Conservation (phyloP, 257 asterid genomes). For the Nicotiana undulata region DNA sequence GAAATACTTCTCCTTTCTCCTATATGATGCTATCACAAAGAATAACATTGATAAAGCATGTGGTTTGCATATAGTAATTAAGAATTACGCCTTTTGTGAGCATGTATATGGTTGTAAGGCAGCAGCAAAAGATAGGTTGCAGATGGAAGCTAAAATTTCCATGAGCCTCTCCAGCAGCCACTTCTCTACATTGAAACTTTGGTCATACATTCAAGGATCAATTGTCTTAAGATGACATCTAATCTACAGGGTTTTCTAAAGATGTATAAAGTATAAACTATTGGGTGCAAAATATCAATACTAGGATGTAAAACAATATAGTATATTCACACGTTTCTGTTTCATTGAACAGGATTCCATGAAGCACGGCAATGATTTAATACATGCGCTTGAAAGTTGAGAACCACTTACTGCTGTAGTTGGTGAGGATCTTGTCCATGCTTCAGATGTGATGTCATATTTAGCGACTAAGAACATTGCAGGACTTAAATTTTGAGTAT, state of each 20-base stretch:
- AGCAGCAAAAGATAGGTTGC: neutral
- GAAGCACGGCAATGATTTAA: neutral
- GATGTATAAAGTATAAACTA: neutral
- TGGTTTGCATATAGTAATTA: neutral
- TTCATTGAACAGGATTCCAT: neutral
- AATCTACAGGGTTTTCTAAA: neutral
- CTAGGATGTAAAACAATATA: neutral
- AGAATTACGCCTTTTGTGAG: neutral
- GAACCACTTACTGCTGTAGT: conserved; percentile 54
- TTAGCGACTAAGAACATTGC: conserved; percentile 79
- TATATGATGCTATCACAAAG: neutral
- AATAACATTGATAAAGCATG: neutral
- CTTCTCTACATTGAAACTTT: neutral
- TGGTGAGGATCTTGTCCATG: conserved; percentile 81
- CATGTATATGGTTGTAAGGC: neutral
- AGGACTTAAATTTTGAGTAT: conserved; percentile 37
- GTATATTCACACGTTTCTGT: neutral
- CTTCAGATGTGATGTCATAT: conserved; percentile 79
- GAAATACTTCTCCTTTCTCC: neutral
- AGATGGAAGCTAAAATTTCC: neutral
- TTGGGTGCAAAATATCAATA: neutral
- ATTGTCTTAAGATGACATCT: neutral
- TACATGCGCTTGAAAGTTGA: neutral
- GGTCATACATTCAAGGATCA: neutral
- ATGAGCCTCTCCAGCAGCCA: neutral